phyloP scores from a whole-genome alignment of 2,329 filamentous ascomycete species.

The Apiospora rasikravindrae region DNA sequence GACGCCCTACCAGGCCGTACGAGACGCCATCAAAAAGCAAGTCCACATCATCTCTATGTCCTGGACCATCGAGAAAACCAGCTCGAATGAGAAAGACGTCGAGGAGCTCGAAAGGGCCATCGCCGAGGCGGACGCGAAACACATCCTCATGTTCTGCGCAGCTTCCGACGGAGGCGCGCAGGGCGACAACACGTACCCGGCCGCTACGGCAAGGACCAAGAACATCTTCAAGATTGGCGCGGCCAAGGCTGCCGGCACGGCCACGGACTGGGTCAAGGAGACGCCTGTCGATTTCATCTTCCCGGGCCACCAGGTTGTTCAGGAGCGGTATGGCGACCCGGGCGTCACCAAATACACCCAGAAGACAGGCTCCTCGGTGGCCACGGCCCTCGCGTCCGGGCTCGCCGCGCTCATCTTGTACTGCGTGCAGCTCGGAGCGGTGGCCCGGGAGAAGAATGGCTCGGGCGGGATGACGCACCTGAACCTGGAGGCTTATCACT shows the following conservation, averaged over 20 bases:
- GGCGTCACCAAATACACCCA: not conserved
- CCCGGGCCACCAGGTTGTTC: not conserved
- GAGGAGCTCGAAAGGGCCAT: not conserved
- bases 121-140: not conserved
- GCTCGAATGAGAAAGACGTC: not conserved
- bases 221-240: not conserved
- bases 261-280: not conserved
- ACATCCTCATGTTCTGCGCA: conserved; percentile 16
- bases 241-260: not conserved
- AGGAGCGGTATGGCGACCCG: not conserved
- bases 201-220: not conserved
- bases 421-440: not conserved
- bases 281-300: not conserved
- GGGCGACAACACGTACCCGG: not conserved
- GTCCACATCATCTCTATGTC: conserved; percentile 11
- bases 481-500: not conserved
- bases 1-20: not conserved
- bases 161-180: not conserved
- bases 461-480: not conserved
- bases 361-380: not conserved
- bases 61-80: not conserved
- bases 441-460: not conserved
- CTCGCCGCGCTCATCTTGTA: not conserved
- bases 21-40: not conserved
- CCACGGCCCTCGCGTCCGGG: not conserved